Conservation (phyloP, 192 early-diverging fungal genomes). For the Gryganskiella cystojenkinii region DNA sequence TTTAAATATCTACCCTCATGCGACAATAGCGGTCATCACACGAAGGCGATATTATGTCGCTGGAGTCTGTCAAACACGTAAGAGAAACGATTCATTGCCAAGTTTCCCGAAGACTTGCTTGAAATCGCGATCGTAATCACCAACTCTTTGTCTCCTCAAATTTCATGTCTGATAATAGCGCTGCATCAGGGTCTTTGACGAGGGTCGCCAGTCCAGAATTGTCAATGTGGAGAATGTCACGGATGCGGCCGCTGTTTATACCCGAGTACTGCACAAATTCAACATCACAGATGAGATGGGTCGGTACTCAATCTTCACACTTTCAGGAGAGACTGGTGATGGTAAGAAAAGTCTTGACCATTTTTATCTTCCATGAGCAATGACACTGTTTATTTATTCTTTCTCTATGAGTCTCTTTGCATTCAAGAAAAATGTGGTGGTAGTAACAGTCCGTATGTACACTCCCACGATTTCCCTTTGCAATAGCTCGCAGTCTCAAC, state of each 20-base stretch:
- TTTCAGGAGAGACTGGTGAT: slow-evolving; percentile 75
- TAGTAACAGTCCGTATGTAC: not conserved
- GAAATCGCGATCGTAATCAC: too few relatives aligned
- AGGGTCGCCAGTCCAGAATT: slow-evolving; percentile 80
- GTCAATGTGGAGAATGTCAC: slow-evolving; percentile 80
- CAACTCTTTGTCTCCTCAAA: too few relatives aligned
- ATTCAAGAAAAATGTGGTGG: not conserved
- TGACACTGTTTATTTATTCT: too few relatives aligned
- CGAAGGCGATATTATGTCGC: slow-evolving; percentile 65
- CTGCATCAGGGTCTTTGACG: slow-evolving; percentile 83
- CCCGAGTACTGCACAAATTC: slow-evolving; percentile 84
- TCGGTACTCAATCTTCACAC: slow-evolving; percentile 80
- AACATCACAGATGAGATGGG: slow-evolving; percentile 78
- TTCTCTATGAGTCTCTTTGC: too few relatives aligned
- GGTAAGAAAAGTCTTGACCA: too few relatives aligned
- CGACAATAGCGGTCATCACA: slow-evolving; percentile 51
- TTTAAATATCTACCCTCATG: not conserved
- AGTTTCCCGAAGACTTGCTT: too few relatives aligned
- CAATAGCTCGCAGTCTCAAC: slow-evolving; percentile 66
- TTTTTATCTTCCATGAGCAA: too few relatives aligned
- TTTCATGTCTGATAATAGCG: slow-evolving; percentile 42
- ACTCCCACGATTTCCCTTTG: not conserved
- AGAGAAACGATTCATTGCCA: not conserved
- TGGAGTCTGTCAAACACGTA: slow-evolving; percentile 67
- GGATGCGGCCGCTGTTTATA: slow-evolving; percentile 76